phyloP scores from a whole-genome alignment of 371 early-diverging fungal species.

The Apophysomyces ossiformis region DNA sequence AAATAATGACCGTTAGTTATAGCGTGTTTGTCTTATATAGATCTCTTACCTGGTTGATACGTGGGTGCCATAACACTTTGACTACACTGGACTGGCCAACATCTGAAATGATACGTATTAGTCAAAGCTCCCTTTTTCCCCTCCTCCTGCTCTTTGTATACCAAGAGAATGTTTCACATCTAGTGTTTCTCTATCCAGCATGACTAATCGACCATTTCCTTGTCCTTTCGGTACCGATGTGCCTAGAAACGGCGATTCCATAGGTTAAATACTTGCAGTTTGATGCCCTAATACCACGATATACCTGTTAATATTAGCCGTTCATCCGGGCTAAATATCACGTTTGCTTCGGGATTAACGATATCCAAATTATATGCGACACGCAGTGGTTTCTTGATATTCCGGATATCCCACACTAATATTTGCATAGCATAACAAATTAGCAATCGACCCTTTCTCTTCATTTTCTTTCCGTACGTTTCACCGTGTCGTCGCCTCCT shows the following conservation, averaged over 20 bases:
- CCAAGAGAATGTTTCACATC: conserved; percentile 60
- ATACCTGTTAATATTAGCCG: conserved; percentile 70
- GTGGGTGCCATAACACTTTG: conserved; percentile 84
- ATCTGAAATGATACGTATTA: conserved; percentile 24
- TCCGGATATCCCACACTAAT: conserved; percentile 89
- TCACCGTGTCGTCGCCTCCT: conserved; percentile 87
- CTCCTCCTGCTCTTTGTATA: conserved; percentile 15
- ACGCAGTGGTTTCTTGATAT: conserved; percentile 68
- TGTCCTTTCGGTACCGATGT: conserved; percentile 73
- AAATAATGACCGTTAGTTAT: background rate
- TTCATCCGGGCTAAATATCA: conserved; percentile 90
- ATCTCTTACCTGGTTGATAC: conserved; percentile 76
- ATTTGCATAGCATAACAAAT: too few relatives aligned
- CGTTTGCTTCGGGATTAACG: conserved; percentile 81
- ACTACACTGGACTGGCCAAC: conserved; percentile 73
- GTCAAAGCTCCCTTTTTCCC: background rate
- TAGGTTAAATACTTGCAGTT: background rate
- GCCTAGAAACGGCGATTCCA: conserved; percentile 26
- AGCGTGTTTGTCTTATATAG: background rate
- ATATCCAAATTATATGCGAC: conserved; percentile 63
- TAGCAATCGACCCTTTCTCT: background rate
- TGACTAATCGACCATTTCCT: conserved; percentile 69
- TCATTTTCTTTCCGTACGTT: conserved; percentile 51
- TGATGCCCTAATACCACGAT: background rate
- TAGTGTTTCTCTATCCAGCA: conserved; percentile 74